Evolutionary conservation across 2,329 filamentous ascomycete genomes (phyloP).

Genomic region (Xylariomycetidae sp.): DNA sequence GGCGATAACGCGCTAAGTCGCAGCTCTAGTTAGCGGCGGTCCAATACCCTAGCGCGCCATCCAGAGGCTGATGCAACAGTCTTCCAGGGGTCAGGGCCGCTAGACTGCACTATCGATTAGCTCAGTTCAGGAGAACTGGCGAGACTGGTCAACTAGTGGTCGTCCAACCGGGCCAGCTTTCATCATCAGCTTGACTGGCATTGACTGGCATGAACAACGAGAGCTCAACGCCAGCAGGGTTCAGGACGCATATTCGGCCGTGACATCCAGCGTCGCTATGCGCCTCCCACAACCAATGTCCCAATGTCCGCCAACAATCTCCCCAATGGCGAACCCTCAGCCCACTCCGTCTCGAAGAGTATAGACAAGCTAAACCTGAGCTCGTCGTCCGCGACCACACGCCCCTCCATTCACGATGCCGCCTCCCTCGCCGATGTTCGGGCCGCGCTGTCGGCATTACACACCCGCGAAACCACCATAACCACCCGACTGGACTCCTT

Average conservation of each 20-base stretch:
- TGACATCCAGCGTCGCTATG: slow-evolving; percentile 26
- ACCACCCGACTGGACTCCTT: slow-evolving; percentile 70
- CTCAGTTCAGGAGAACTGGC: too few species aligned
- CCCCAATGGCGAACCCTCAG: slow-evolving; percentile 28
- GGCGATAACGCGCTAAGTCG: too few species aligned
- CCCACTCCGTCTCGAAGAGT: slow-evolving; percentile 15
- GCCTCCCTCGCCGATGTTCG: slow-evolving; percentile 74
- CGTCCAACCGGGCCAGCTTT: too few species aligned
- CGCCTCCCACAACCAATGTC: slow-evolving; percentile 21
- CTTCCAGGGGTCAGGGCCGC: too few species aligned
- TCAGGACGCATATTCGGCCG: too few species aligned
- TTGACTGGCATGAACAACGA: slow-evolving; percentile 1
- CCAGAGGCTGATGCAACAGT: too few species aligned
- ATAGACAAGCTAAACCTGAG: slow-evolving; percentile 22
- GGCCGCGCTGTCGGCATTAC: slow-evolving; percentile 67
- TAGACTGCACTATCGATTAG: slow-evolving; percentile 3
- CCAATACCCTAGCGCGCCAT: too few species aligned
- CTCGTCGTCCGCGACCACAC: slow-evolving; percentile 10
- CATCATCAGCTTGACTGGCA: background rate
- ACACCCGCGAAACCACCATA: slow-evolving; percentile 68
- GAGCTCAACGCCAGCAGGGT: slow-evolving; percentile 12
- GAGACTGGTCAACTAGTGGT: too few species aligned
- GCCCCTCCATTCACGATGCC: slow-evolving; percentile 57
- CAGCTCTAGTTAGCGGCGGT: too few species aligned
- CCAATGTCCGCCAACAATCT: slow-evolving; percentile 30